Evolutionary conservation across 2,329 filamentous ascomycete species (phyloP), one percentile per base, ranked within the genome.

Genomic region (Aspergillus uvarum): DNA sequence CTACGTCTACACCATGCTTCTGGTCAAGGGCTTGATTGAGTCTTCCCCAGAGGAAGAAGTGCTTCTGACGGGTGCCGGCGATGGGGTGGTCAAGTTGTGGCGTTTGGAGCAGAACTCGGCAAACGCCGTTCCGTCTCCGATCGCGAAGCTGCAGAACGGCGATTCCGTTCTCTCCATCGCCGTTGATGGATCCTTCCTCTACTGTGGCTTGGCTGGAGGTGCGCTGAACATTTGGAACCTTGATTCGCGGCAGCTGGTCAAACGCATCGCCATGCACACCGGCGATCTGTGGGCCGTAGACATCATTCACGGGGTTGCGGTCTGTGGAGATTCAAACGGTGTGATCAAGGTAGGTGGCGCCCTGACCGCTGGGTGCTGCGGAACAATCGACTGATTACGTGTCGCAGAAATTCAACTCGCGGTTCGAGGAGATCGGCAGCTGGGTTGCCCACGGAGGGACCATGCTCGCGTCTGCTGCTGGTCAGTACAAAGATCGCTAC

Each of bases 81-180:
- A 98, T 71, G 96, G 95, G 0, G 91, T 90, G 0, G 93, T 99
- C 72, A 96, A 96, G 76, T 76, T 98, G n/a, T 99, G 95, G 95
- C 85, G 85, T 56, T 82, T 96, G 16, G 77, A 85, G n/a, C 78
- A 83, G 8, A 78, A 84, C 10, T 63, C 65, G 50, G 78, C 80
- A 11, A 82, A 82, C 56, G 85, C 85, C 2, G 85, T 84, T 0
- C 88, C 95, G 3, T 79, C 85, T 31, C 87, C 92, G 71, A 83
- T 96, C 54, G 89, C 89, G 76, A 81, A 80, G 32, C 75, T 89
- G 2, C 83, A 87, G 61, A 87, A 88, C 65, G 83, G 82, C n/a
- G 84, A 85, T 59, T 82, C 85, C 2, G 85, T 89, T 2, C 80
- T 97, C 60, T 95, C 91, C 0, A 82, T 99, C 55, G 89, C 91